Base-by-base conservation (phyloP, 495 filamentous ascomycete species). In the Lasiosphaeriaceae sp. region DNA sequence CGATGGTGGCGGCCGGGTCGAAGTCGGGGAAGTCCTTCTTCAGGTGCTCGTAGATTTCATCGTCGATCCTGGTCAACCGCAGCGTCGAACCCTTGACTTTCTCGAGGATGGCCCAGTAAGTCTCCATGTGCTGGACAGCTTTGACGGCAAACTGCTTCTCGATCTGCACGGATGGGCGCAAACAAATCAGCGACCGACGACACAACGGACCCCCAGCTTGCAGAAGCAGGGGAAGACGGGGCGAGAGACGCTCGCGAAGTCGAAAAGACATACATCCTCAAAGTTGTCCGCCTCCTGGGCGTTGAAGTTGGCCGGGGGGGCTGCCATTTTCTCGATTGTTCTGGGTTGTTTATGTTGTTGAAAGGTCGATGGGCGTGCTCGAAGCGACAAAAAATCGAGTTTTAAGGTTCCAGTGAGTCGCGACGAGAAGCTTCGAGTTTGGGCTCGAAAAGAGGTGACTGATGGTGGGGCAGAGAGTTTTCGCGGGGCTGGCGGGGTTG, bases 81-180 rank as follows among this genome's bases (percentile, higher is more conserved):
- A 97, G 77, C 41, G 86, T 74, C 6, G 90, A 96, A 59, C 94
- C 94, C 61, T 77, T 88, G 57, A 92, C 82, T 70, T 88, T 90
- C 73, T 97, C 87, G 60, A 99, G 87, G 63, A 99, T 95, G 21
- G 85, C 75, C 93, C 93, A 99, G 80, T 97, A 99, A 47, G 92
- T 97, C 69, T 87, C 83, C 75, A 97, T 87, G 70, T 97, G 94
- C 72, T 96, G 89, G 12, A 99, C 95, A 47, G 85, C 90, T 80
- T 97, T 97, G 63, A 99, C 94, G 34, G 95, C 94, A 65, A 99
- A 99, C 74, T 97, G 95, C 80, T 96, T 97, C 83, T 99, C 94
- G 69, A 98, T 96, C 90, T 98, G 39, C 14, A 24, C 20, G 21
- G 6, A 29, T 2, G 17, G 17, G 2, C 1, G 50, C n/a, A 39